Conservation (phyloP, 345 rosid species). For the Eucalyptus cloeziana region DNA sequence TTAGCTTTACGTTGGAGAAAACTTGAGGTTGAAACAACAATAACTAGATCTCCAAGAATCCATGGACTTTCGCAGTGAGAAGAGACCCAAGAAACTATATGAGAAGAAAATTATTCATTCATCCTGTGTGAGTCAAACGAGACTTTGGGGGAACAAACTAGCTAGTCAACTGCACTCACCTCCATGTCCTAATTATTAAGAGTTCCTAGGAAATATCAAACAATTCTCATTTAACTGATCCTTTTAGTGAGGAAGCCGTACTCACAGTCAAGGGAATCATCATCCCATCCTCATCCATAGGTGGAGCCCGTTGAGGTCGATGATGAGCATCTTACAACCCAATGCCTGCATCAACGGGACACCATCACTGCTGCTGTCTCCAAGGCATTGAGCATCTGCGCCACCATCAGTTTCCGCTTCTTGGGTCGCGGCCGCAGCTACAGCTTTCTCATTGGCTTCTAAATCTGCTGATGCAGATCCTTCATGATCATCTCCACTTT, state of each 20-base stretch:
- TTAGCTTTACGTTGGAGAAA: neutral
- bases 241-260: neutral
- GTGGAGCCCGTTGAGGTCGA: slow-evolving; percentile 14
- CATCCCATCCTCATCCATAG: neutral
- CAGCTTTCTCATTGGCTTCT: neutral
- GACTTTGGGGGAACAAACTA: neutral
- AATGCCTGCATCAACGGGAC: neutral
- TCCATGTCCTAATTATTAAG: neutral
- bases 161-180: neutral
- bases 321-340: neutral
- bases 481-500: neutral
- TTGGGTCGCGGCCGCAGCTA: neutral
- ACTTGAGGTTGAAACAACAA: too few relatives aligned
- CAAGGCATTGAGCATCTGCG: neutral
- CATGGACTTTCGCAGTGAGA: neutral
- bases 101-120: neutral
- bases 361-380: neutral
- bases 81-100: neutral
- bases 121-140: too few relatives aligned
- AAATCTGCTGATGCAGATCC: neutral
- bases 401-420: neutral
- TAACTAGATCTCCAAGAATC: too few relatives aligned
- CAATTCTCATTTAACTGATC: neutral
- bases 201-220: neutral
- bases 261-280: neutral